Evolutionary conservation across 352 stramenopile genomes (phyloP).

Genomic region (Plasmopara viticola): DNA sequence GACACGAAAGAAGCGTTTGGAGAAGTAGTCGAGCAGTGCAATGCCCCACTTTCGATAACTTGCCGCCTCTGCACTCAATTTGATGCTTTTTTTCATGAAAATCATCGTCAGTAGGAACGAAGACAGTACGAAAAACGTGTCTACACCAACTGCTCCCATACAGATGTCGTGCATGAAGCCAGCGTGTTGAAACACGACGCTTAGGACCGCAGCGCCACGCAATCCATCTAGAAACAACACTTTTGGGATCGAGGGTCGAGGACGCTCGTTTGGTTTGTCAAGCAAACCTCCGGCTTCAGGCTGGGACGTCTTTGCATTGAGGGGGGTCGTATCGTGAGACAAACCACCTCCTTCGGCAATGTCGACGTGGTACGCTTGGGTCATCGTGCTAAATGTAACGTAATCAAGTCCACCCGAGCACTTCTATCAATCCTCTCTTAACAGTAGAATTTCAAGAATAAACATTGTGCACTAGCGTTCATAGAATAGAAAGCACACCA

Average conservation of each 20-base stretch:
- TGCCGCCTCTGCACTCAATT: background rate
- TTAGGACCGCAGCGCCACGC: background rate
- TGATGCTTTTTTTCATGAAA: conserved; percentile 2
- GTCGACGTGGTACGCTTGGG: background rate
- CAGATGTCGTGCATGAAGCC: background rate
- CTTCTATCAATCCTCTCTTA: too few relatives aligned
- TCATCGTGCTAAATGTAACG: background rate
- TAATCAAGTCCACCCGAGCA: background rate
- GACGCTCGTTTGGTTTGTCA: background rate
- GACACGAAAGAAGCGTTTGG: background rate
- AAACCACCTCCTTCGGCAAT: background rate
- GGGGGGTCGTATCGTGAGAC: background rate
- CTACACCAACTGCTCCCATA: background rate
- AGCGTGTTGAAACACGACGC: background rate
- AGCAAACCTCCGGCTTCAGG: background rate
- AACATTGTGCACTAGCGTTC: too few relatives aligned
- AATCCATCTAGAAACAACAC: background rate
- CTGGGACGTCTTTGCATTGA: background rate
- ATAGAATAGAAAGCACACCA: too few relatives aligned
- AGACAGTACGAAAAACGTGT: background rate
- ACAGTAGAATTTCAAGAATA: too few relatives aligned
- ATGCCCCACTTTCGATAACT: background rate
- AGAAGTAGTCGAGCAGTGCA: background rate
- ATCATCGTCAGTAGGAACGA: background rate
- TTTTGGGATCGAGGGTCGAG: background rate